Base-by-base conservation (phyloP, 371 early-diverging fungal species). In the Sporodiniella umbellata region DNA sequence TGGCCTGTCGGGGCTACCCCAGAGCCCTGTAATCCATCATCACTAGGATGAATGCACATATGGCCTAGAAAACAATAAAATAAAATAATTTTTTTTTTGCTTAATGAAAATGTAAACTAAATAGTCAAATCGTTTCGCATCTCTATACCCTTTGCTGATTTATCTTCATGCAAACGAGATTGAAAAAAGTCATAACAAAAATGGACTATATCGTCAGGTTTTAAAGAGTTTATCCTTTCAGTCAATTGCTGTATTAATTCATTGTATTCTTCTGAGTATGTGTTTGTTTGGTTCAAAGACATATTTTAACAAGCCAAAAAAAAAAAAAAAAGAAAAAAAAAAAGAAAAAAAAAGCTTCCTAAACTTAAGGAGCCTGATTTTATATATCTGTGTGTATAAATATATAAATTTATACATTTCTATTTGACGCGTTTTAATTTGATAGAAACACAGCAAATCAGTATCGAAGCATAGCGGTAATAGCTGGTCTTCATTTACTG, bases 121-220 rank as follows among this genome's bases (percentile, higher is more conserved):
- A n/a, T n/a, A n/a, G n/a, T n/a, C n/a, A n/a, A n/a, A n/a, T 14
- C 0, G 2, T 37, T 37, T 37, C 18, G 12, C 15, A 12, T 14
- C 14, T 37, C 18, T 8, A 8, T 40, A 14, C 8, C 35, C 35
- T 35, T 35, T 8, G 35, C 15, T 4, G 1, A 35, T 40, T 87
- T 83, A 60, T 89, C 86, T 51, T 84, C 73, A 19, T 79, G 71
- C 22, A 88, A 68, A 58, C 83, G 83, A 42, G 75, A 70, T 60
- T 84, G 74, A 66, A 95, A 95, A 65, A 86, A 90, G 48, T 85
- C 79, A 39, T 91, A 81, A 68, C 94, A 93, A 66, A 90, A 93
- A 74, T 92, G 90, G 60, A 87, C 76, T 37, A 92, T 77, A 65
- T 95, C 92, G 39, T 83, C 70, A 15, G 95, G 72, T 26, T 71